Base-by-base conservation (phyloP, 2,329 filamentous ascomycete genomes). In the Tolypocladium nubicola region DNA sequence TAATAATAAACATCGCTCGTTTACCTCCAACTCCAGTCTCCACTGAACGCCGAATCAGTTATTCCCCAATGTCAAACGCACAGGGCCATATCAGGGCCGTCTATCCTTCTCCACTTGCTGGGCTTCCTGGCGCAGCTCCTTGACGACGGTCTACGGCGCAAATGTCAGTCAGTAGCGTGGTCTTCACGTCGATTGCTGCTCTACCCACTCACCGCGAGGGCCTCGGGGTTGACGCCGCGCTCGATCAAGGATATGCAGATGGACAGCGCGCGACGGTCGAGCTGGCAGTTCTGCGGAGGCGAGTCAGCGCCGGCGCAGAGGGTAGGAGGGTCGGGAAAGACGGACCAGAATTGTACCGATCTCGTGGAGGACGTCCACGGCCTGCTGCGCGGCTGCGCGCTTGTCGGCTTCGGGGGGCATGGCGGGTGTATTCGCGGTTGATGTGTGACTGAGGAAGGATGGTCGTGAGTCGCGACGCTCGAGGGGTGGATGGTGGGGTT, bases 211-310 rank as follows among this genome's bases (percentile, higher is more conserved):
- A 97, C 94, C 30, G 93, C 92, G 38, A 99, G 78, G 1, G 93
- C 94, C 71, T 97, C 93, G 0, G 94, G 94, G 68, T 96, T 96
- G 37, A 97, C 90, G 16, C 94, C 94, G 68, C 96, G 96, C 74
- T 99, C 94, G 65, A 99, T 95, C 72, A 99, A 82, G 56, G 91
- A 96, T 59, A 97, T 93, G 73, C 94, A 99, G 61, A 97, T 89
- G 3, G 92, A 96, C 21, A 99, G 79, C 23, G 92, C 91, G 56
- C 91, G 87, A 38, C 93, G 86, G 72, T 97, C 92, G 52, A 99
- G 85, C 62, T 96, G 84, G 61, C 93, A 96, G 75, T 97, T 97
- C 93, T 97, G 41, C 1, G 14, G 61, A 53, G 38, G 45, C 50
- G 55, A 11, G 55, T 62, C 37, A 61, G 59, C 49, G 19, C 30